These are phyloP conservation scores for Oryza brachyantha DNA, from an alignment of 176 grass and related monocot genomes.

Conservation along the genomic window DNA sequence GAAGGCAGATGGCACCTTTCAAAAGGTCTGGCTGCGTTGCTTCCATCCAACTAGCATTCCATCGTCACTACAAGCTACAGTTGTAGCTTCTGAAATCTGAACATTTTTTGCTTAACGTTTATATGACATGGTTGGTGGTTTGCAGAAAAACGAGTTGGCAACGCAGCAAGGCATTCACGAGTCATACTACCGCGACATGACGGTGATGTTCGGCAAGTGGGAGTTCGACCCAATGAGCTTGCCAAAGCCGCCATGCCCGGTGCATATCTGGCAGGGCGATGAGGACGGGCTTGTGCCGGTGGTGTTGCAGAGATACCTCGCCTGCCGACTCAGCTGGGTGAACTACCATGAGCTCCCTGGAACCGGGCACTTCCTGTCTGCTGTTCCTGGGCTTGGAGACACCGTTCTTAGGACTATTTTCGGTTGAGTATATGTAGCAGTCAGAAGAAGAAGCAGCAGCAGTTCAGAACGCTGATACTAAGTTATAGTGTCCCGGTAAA, in stretches of 20 bases:
- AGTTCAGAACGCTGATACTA: constrained; percentile 8
- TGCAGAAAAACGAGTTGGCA: constrained; percentile 46
- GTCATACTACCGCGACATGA: constrained; percentile 80
- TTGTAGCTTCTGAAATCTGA: not conserved
- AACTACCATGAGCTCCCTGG: constrained; percentile 63
- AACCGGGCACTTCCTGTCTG: constrained; percentile 58
- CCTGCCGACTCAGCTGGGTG: constrained; percentile 47
- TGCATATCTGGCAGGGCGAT: constrained; percentile 82
- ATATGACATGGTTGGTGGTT: not conserved
- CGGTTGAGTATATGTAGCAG: not conserved
- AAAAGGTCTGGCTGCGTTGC: constrained; percentile 22
- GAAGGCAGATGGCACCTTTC: constrained; percentile 25
- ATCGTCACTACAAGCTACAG: not conserved
- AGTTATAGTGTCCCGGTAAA: constrained; percentile 1
- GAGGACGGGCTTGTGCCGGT: constrained; percentile 76
- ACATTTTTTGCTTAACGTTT: not conserved
- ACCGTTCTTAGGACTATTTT: constrained; percentile 62
- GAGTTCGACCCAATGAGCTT: constrained; percentile 81
- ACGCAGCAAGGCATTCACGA: constrained; percentile 78
- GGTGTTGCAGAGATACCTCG: constrained; percentile 53
- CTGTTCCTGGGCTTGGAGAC: constrained; percentile 44
- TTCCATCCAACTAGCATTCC: not conserved
- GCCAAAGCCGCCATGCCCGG: constrained; percentile 44
- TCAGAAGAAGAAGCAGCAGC: not conserved
- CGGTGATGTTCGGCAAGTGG: constrained; percentile 84